Conservation (phyloP, 2,329 filamentous ascomycete genomes). For the Trichophaea hybrida region DNA sequence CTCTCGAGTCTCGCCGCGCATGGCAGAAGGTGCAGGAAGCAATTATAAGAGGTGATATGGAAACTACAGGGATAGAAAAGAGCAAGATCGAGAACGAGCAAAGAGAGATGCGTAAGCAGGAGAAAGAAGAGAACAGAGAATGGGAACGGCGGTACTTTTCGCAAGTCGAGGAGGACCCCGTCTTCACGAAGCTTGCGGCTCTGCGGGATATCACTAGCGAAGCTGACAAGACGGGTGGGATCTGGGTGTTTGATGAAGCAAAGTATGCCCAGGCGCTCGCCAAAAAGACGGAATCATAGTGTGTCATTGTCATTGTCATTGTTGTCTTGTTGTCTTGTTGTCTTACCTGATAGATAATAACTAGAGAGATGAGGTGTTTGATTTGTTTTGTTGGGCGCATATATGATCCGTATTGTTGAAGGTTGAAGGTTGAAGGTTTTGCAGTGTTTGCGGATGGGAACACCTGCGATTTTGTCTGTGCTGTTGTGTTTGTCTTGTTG, state of each 20-base stretch:
- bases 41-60: constrained; percentile 72
- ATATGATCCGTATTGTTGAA: no score
- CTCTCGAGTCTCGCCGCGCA: constrained; percentile 72
- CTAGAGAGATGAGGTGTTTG: background rate
- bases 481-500: no score
- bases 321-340: background rate
- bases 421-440: no score
- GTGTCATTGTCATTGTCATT: background rate
- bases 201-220: constrained; percentile 39
- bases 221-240: constrained; percentile 50
- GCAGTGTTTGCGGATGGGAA: no score
- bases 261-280: constrained; percentile 20
- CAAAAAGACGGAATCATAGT: background rate
- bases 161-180: constrained; percentile 35
- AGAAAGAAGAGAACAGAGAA: constrained; percentile 55
- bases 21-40: constrained; percentile 76
- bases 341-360: background rate
- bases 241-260: constrained; percentile 51
- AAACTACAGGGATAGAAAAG: constrained; percentile 64
- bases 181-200: constrained; percentile 34
- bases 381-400: no score
- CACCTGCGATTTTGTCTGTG: no score
- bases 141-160: constrained; percentile 83
- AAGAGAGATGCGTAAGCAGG: constrained; percentile 57
- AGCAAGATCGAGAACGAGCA: constrained; percentile 80